Evolutionary conservation across 2,329 filamentous ascomycete species (phyloP).

Genomic region (Mycosphaerella arachidis): DNA sequence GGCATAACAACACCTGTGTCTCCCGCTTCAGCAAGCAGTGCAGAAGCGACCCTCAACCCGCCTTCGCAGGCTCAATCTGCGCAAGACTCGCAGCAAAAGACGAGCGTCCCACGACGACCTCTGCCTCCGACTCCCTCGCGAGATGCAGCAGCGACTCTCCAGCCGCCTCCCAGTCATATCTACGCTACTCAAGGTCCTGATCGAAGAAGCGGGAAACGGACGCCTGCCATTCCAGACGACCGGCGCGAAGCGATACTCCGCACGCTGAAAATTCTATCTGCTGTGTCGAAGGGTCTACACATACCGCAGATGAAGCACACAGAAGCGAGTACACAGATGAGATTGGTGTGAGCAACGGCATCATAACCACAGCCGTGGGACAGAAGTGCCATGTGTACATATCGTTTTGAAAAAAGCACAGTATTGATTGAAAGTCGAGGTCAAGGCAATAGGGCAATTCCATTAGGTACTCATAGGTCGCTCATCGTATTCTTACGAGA

Average conservation of each 20-base stretch:
- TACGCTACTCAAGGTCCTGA: not conserved
- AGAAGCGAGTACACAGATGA: not conserved
- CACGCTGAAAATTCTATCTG: slow-evolving; percentile 20
- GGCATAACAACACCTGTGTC: not conserved
- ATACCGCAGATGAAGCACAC: not conserved
- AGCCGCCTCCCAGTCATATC: not conserved
- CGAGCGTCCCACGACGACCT: slow-evolving; percentile 2
- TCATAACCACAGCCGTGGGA: not conserved
- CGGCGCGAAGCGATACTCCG: slow-evolving; percentile 21
- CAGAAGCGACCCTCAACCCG: too few relatives aligned
- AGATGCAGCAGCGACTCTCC: not conserved
- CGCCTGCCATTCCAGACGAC: slow-evolving; percentile 3
- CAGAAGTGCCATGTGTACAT: not conserved
- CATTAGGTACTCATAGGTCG: not conserved
- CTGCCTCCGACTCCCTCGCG: not conserved
- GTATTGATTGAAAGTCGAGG: not conserved
- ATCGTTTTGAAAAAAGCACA: not conserved
- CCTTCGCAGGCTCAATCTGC: too few relatives aligned
- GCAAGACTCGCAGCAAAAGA: not conserved
- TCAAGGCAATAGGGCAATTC: not conserved
- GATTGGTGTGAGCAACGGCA: not conserved
- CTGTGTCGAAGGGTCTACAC: slow-evolving; percentile 8
- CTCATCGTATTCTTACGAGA: not conserved
- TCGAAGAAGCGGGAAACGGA: not conserved
- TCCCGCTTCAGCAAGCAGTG: too few relatives aligned